Conservation (phyloP, 129 eudicot species). For the Ambrosia artemisiifolia region DNA sequence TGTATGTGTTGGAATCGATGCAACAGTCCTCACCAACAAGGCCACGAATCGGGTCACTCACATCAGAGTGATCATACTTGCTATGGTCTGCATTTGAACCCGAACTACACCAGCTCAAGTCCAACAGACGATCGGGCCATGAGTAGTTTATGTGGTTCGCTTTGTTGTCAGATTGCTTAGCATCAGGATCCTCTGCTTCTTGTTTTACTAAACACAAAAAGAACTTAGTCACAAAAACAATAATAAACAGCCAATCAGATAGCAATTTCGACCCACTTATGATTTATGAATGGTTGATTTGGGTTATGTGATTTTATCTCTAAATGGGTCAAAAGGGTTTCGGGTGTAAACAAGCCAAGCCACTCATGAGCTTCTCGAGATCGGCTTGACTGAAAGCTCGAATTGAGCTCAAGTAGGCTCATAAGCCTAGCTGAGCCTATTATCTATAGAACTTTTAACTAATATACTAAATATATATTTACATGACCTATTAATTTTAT, state of each 20-base stretch:
- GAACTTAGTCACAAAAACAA: not conserved
- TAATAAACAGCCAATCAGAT: not conserved
- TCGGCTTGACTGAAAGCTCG: too few species aligned
- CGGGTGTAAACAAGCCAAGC: too few species aligned
- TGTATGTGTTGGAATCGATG: conserved; percentile 38
- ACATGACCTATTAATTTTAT: too few species aligned
- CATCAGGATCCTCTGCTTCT: conserved; percentile 38
- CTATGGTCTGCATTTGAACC: conserved; percentile 18
- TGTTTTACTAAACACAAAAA: conserved; percentile 38
- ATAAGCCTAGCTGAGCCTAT: too few species aligned
- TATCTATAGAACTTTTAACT: too few species aligned
- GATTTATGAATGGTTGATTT: not conserved
- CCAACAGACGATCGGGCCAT: conserved; percentile 66
- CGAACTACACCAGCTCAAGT: conserved; percentile 56
- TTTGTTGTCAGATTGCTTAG: conserved; percentile 26
- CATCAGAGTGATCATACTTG: conserved; percentile 36
- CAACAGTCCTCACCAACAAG: conserved; percentile 53
- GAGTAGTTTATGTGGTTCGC: conserved; percentile 32
- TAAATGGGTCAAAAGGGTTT: not conserved
- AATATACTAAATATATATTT: too few species aligned
- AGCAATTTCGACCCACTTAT: not conserved
- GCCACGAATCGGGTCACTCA: conserved; percentile 48
- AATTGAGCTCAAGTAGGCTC: too few species aligned
- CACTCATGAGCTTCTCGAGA: too few species aligned
- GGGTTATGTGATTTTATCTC: not conserved